Conservation (phyloP, 2,329 filamentous ascomycete species). For the Fusarium sulawesiense region DNA sequence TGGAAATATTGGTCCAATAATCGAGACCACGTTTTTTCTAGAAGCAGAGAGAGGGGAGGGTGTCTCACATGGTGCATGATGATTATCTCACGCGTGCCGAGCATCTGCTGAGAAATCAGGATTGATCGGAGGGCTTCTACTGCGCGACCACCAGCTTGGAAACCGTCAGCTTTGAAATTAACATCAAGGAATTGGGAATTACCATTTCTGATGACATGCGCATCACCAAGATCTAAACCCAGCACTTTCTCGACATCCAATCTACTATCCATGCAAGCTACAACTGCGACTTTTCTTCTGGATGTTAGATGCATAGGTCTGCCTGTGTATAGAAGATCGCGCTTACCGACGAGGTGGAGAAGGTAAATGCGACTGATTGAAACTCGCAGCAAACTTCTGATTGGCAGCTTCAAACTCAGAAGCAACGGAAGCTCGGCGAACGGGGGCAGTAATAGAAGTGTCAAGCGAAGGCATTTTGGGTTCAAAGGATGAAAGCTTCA, state of each 20-base stretch:
- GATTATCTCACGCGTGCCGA: slow-evolving; percentile 80
- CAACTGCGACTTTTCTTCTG: slow-evolving; percentile 50
- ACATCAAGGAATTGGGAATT: not conserved
- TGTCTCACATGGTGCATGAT: slow-evolving; percentile 72
- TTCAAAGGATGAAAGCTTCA: not conserved
- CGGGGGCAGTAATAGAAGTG: not conserved
- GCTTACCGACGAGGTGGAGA: slow-evolving; percentile 42
- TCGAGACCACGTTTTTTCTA: not conserved
- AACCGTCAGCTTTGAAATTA: not conserved
- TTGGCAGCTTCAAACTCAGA: slow-evolving; percentile 43
- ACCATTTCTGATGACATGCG: slow-evolving; percentile 81
- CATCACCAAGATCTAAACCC: slow-evolving; percentile 73
- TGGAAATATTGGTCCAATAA: not conserved
- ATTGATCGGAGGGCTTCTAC: slow-evolving; percentile 78
- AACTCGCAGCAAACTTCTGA: slow-evolving; percentile 36
- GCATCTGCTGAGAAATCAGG: slow-evolving; percentile 81
- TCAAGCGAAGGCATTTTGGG: slow-evolving; percentile 22
- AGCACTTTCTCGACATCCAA: slow-evolving; percentile 75
- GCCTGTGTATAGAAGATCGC: too few species aligned
- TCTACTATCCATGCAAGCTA: slow-evolving; percentile 87
- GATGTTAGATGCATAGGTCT: too few species aligned
- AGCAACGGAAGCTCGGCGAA: slow-evolving; percentile 21
- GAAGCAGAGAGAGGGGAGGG: not conserved
- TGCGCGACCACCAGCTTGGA: slow-evolving; percentile 67
- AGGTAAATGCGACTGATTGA: slow-evolving; percentile 37